Conservation (phyloP, 441 rosid species). For the Oxalis stricta region DNA sequence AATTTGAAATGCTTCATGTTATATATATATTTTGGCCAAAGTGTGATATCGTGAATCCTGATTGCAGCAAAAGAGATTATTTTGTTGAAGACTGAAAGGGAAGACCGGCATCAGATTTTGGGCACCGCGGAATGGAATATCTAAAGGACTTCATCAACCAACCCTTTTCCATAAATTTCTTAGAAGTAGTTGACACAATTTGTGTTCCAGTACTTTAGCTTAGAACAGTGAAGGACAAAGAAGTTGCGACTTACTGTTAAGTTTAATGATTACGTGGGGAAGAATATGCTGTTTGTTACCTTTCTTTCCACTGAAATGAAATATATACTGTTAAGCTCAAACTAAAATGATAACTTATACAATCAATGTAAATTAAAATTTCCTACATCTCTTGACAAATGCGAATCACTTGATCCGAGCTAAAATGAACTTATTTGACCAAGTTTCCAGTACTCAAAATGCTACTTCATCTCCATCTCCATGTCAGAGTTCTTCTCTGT, state of each 20-base stretch:
- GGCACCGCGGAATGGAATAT: background rate
- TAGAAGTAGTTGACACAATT: too few species aligned
- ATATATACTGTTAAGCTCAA: too few species aligned
- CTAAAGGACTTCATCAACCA: slow-evolving; percentile 1
- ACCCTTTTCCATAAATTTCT: background rate
- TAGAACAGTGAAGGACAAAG: slow-evolving; percentile 6
- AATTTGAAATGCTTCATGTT: background rate
- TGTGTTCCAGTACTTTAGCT: slow-evolving; percentile 6
- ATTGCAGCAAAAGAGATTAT: slow-evolving; percentile 44
- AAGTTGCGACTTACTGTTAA: background rate
- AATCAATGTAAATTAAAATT: too few species aligned
- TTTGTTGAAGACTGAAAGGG: slow-evolving; percentile 26
- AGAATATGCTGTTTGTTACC: background rate
- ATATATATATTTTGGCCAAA: background rate
- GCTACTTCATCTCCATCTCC: too few species aligned
- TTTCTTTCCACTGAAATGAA: background rate
- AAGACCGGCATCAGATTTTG: background rate
- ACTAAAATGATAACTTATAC: too few species aligned
- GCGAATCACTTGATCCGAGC: too few species aligned
- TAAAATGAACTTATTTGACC: too few species aligned
- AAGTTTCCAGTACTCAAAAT: too few species aligned
- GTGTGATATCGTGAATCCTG: background rate
- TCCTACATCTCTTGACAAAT: too few species aligned
- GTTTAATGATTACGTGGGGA: slow-evolving; percentile 1
- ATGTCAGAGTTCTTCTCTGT: too few species aligned